Evolutionary conservation across 345 rosid species (phyloP), one percentile per base, ranked within the genome.

Genomic region (Lumnitzera littorea): DNA sequence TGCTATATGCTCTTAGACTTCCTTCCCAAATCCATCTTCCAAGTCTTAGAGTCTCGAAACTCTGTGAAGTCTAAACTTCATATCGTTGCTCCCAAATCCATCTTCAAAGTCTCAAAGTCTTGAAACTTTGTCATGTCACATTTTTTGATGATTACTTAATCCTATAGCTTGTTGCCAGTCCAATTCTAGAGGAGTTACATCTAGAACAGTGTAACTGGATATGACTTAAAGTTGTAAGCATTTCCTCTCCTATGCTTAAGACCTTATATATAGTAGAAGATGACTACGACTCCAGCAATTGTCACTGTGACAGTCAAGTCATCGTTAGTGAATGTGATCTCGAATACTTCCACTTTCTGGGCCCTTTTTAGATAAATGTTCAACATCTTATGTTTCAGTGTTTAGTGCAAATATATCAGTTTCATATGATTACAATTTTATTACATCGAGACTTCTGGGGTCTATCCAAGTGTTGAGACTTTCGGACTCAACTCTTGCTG

Each of bases 21-120:
- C 53, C 62, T 0, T 60, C 50, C 46, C 43, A 7, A 24, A 48
- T 60, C 17, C 17, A 16, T 29, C 52, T 60, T 24, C 36, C 62
- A n/a, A n/a, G n/a, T n/a, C n/a, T n/a, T n/a, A n/a, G n/a, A n/a
- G n/a, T n/a, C n/a, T n/a, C n/a, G n/a, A n/a, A n/a, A n/a, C n/a
- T n/a, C n/a, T n/a, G n/a, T n/a, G n/a, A n/a, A n/a, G n/a, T n/a
- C n/a, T n/a, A n/a, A n/a, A n/a, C n/a, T n/a, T n/a, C n/a, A n/a
- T n/a, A n/a, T n/a, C n/a, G n/a, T n/a, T n/a, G n/a, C n/a, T n/a
- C n/a, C n/a, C n/a, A n/a, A n/a, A n/a, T n/a, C n/a, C n/a, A n/a
- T n/a, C n/a, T n/a, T n/a, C n/a, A n/a, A 0, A 41, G 17, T 60
- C 53, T 59, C 49, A 48, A 48, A 49, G 27, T 59, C 62, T 59